Base-by-base conservation (phyloP, 192 early-diverging fungal species). In the Coemansia sp. region DNA sequence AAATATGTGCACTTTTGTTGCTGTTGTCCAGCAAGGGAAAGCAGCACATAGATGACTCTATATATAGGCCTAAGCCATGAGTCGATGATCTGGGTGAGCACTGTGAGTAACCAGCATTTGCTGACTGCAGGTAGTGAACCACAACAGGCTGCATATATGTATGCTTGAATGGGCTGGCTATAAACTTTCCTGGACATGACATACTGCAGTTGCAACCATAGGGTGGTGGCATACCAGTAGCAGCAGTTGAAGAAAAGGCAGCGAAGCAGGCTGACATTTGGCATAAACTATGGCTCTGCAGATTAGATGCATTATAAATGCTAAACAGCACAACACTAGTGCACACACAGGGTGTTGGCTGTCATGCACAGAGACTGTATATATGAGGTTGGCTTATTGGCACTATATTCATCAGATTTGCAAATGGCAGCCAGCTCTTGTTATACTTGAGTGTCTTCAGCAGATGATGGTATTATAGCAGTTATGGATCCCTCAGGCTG, bases 401-500 rank as follows among this genome's bases (percentile, higher is more conserved):
- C 17, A 1, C 17, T 2, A 11, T 52, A 49, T 7, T 22, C 29
- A 19, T 43, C 11, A 0, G 4, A 15, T 54, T 54, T 24, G 25
- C 25, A 5, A 24, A 27, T 23, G 12, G 27, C 22, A 5, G 24
- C 22, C 24, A 54, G 17, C 8, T 27, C 52, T 24, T 45, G 15
- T 5, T n/a, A 24, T 14, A 15, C n/a, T 9, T 24, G 52, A 2
- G 38, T 23, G 29, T 50, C 2, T 64, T 70, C 43, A 73, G 21
- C 12, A 70, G 76, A 72, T 72, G 2, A 79, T 66, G 0, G 76
- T 79, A 0, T 56, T 60, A 43, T 67, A 79, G 12, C 76, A 63
- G 27, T 21, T 63, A 3, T 70, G 58, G 0, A 17, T 23, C 2
- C 27, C 17, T 15, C 29, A 51, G 35, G 29, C 32, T n/a, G 61